Evolutionary conservation across 2,329 filamentous ascomycete genomes (phyloP).

Genomic region (Epichloe amarillans): DNA sequence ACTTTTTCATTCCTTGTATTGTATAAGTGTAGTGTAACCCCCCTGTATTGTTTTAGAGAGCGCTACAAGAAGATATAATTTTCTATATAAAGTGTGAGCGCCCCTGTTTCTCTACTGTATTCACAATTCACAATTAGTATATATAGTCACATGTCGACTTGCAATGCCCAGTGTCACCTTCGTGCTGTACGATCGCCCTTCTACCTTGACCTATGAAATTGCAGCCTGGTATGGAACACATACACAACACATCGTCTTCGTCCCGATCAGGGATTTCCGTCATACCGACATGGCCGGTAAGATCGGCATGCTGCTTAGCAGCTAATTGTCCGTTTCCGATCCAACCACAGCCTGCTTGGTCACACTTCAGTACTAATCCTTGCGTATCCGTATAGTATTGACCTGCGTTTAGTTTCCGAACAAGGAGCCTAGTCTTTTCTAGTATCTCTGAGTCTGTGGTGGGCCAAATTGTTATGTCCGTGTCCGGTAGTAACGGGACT

Average conservation of each 20-base stretch:
- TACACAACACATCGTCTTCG: slow-evolving; percentile 62
- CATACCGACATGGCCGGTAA: slow-evolving; percentile 47
- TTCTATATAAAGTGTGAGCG: no score
- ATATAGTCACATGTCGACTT: slow-evolving; percentile 14
- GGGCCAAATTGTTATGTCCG: slow-evolving; percentile 51
- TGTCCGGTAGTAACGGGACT: slow-evolving; percentile 39
- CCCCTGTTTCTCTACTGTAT: no score
- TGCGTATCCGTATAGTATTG: slow-evolving; percentile 87
- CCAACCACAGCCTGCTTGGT: slow-evolving; percentile 48
- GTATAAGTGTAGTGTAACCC: no score
- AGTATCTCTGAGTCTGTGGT: slow-evolving; percentile 52
- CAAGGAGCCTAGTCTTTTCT: slow-evolving; percentile 50
- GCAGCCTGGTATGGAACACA: slow-evolving; percentile 53
- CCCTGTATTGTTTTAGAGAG: no score
- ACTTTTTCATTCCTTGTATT: no score
- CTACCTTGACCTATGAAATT: slow-evolving; percentile 31
- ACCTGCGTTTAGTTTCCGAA: slow-evolving; percentile 48
- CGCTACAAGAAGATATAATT: no score
- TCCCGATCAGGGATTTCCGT: slow-evolving; percentile 65
- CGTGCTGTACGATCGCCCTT: slow-evolving; percentile 26
- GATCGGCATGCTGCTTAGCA: slow-evolving; percentile 47
- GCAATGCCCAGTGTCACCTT: slow-evolving; percentile 45
- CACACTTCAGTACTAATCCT: slow-evolving; percentile 66
- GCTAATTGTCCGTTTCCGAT: slow-evolving; percentile 53
- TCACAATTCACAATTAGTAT: neutral